A percentile compares a stretch with the other conserved stretches of the same genome.
These are phyloP conservation scores for Tetrahymena malaccensis DNA, from an alignment of 73 alveolate genomes.

Conservation along the genomic window DNA sequence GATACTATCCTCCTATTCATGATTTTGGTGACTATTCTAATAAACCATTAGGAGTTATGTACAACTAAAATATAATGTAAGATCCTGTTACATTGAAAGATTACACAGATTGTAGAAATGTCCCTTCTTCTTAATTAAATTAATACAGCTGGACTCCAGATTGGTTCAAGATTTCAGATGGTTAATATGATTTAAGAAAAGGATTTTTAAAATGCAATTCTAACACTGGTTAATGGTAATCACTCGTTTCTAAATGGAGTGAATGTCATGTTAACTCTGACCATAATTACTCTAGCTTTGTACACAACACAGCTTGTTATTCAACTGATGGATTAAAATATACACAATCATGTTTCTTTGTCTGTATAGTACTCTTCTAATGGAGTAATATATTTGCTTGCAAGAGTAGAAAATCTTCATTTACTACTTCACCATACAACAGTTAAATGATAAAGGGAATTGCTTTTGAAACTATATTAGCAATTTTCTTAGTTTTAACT, in stretches of 20 bases:
- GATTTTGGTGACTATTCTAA: constrained; percentile 40
- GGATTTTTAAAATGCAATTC: background rate
- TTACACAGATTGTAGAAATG: background rate
- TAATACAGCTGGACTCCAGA: background rate
- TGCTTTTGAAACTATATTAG: constrained; percentile 8
- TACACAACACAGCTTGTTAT: constrained; percentile 17
- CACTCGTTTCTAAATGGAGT: constrained; percentile 19
- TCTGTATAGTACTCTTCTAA: constrained; percentile 26
- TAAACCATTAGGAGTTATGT: background rate
- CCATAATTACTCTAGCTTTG: background rate
- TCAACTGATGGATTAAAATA: constrained; percentile 36
- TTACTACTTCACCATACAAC: constrained; percentile 8
- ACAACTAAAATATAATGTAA: background rate
- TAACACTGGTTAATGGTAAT: background rate
- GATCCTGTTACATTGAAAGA: background rate
- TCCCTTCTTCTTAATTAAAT: background rate
- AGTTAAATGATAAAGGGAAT: constrained; percentile 21
- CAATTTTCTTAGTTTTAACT: constrained; percentile 7
- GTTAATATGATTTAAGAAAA: constrained; percentile 33
- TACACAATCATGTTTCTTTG: constrained; percentile 36
- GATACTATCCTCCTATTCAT: constrained; percentile 31
- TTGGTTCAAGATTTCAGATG: constrained; percentile 6
- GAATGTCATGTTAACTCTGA: constrained; percentile 3
- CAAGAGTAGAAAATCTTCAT: constrained; percentile 35
- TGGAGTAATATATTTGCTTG: constrained; percentile 42